Base-by-base conservation (phyloP, 768 basidiomycete genomes). In the Podaxis sp. region DNA sequence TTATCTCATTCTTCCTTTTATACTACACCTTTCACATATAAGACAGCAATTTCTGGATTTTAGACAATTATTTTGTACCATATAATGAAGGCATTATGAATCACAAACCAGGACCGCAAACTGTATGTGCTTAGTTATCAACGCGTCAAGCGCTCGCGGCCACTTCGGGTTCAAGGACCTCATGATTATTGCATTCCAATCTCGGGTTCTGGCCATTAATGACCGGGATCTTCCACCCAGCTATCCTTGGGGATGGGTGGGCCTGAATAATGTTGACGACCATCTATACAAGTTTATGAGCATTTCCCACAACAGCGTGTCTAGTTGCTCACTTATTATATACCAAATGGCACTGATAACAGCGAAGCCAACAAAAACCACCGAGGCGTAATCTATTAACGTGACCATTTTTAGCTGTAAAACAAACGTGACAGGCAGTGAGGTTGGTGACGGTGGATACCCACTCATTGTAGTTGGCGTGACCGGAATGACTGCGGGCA, bases 321-420 rank as follows among this genome's bases (percentile, higher is more conserved):
- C 10, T 21, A 13, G 35, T 23, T 25, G 79, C 82, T 44, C 62
- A 85, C 83, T 77, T 61, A 84, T 78, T 32, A 78, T 50, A 64
- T 88, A 89, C 87, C 86, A 89, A 25, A 77, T 71, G 0, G 78
- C 82, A 55, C 85, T 86, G 35, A 88, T 78, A 14, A 73, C 61
- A 1, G 73, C 83, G 62, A 89, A 88, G 3, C 83, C 86, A 42
- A 85, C 81, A 61, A 87, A 88, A 14, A 88, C 85, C 13, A 84
- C 86, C 7, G 82, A 82, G 10, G 86, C 86, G 62, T 86, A 87
- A 71, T 89, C 87, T 88, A 65, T 62, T 44, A 27, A 42, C 10
- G n/a, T 11, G 13, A 44, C 16, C 13, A 40, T 56, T 25, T 57
- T 55, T 28, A 55, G 42, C 13, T 13, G 13, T 21, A 35, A 18